These are phyloP conservation scores for Cenococcum geophilum DNA, from an alignment of 495 filamentous ascomycete species.

Conservation along the genomic window DNA sequence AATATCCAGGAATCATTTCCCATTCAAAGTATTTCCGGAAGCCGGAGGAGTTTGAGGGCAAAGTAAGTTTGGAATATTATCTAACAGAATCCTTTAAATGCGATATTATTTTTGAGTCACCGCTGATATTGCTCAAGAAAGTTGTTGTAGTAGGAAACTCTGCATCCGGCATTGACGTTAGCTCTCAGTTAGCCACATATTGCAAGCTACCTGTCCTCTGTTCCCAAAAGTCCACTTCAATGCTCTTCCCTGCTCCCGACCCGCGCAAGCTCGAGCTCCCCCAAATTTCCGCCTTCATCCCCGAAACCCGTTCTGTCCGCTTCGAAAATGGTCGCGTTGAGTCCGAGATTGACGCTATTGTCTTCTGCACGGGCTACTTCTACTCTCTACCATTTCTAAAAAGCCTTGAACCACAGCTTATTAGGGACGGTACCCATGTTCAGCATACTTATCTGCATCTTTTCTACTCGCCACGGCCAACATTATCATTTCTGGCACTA, in stretches of 20 bases:
- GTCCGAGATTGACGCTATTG: constrained; percentile 54
- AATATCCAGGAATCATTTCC: constrained; percentile 58
- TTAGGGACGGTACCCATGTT: constrained; percentile 63
- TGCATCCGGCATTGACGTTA: constrained; percentile 76
- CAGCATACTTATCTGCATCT: constrained; percentile 68
- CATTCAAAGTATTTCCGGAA: constrained; percentile 78
- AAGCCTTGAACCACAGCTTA: constrained; percentile 50
- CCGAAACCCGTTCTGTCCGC: constrained; percentile 44
- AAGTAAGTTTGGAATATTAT: constrained; percentile 28
- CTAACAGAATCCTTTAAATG: background rate
- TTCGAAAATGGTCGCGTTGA: constrained; percentile 53
- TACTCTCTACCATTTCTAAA: constrained; percentile 66
- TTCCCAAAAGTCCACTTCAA: constrained; percentile 47
- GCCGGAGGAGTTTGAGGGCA: constrained; percentile 51
- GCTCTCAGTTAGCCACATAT: constrained; percentile 58
- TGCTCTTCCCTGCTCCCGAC: constrained; percentile 24
- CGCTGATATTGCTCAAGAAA: constrained; percentile 36
- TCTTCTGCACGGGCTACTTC: constrained; percentile 73
- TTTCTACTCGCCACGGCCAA: constrained; percentile 68
- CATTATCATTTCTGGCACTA: constrained; percentile 69
- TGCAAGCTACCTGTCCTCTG: constrained; percentile 49
- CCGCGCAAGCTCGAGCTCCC: constrained; percentile 49
- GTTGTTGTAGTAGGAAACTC: constrained; percentile 72
- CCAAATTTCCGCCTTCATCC: constrained; percentile 54
- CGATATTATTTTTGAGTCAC: background rate